Percentiles rank a stretch among this genome's conserved stretches.
These are phyloP conservation scores for Hypomyces rosellus DNA, from an alignment of 2,329 filamentous ascomycete genomes.

Conservation along the genomic window DNA sequence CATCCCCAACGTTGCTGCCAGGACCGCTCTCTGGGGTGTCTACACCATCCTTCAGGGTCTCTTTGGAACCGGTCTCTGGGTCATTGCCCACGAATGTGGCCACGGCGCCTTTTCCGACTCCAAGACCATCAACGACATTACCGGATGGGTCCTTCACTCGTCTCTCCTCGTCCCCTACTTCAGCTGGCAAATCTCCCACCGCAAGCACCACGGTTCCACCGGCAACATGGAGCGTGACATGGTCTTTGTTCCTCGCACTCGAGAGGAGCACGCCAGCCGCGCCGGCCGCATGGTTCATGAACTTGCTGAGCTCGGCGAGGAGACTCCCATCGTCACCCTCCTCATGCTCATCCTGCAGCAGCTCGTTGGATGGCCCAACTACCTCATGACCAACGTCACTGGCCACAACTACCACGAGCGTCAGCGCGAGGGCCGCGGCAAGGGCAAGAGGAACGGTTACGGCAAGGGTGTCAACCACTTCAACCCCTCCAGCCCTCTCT, in stretches of 20 bases:
- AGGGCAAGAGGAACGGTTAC: conserved; percentile 82
- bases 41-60: conserved; percentile 83
- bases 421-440: conserved; percentile 87
- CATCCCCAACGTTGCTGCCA: conserved; percentile 62
- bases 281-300: conserved; percentile 73
- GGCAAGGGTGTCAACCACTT: conserved; percentile 91
- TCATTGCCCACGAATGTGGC: conserved; percentile 95
- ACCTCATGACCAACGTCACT: conserved; percentile 86
- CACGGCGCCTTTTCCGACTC: conserved; percentile 96
- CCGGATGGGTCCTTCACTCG: conserved; percentile 89
- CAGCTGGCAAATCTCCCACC: conserved; percentile 98
- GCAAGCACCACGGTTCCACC: conserved; percentile 99
- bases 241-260: conserved; percentile 95
- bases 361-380: conserved; percentile 87
- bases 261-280: conserved; percentile 70
- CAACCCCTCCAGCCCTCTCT: conserved; percentile 78
- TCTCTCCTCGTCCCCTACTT: conserved; percentile 91
- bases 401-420: conserved; percentile 92
- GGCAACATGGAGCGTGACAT: conserved; percentile 97
- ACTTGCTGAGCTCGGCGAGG: conserved; percentile 82
- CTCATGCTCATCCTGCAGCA: conserved; percentile 74
- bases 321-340: conserved; percentile 81
- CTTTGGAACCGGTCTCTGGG: conserved; percentile 91
- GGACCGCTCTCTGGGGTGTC: conserved; percentile 57
- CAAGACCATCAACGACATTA: conserved; percentile 81